Base-by-base conservation (phyloP, 495 filamentous ascomycete genomes). In the Tuber melanosporum region DNA sequence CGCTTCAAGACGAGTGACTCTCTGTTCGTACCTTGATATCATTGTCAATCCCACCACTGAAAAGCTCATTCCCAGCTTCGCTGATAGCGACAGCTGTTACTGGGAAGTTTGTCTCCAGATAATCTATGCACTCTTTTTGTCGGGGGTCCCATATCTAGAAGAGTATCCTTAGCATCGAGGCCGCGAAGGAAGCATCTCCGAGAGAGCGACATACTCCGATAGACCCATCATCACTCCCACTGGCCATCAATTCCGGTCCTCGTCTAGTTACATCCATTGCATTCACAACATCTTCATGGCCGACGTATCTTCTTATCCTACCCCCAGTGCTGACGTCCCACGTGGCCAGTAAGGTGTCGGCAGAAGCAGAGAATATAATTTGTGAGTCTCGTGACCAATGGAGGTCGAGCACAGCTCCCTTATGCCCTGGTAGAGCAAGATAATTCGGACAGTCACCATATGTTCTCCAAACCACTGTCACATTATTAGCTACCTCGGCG, bases 301-400 rank as follows among this genome's bases (percentile, higher is more conserved):
- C 95, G 32, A 93, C 86, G 83, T 99, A 95, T 80, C 94, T 88
- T 75, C 95, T 90, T 87, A 98, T 95, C 82, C 95, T 90, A 70
- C 89, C 86, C 1, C 94, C 94, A 6, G 93, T 94, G 76, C 95
- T 93, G 36, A 95, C 84, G 83, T 99, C 94, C 95, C 95, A 99
- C 84, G 93, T 97, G 57, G 94, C 94, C 52, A 99, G 87, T n/a
- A 82, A 69, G 45, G 75, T 74, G 76, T 92, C 93, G 87, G 89
- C 92, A 57, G 94, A 97, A 44, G 94, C 94, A 45, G 96, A 97
- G 83, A 95, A 98, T 77, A 99, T 84, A 72, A 94, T 91, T 82
- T 90, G 89, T 45, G 93, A 95, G 85, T 98, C 94, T 84, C 95
- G 92, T 9, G 95, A 96, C 96, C 96, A 99, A 83, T 95, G 92